phyloP scores from a whole-genome alignment of 2,329 filamentous ascomycete species.

The Pseudogymnoascus sp. region DNA sequence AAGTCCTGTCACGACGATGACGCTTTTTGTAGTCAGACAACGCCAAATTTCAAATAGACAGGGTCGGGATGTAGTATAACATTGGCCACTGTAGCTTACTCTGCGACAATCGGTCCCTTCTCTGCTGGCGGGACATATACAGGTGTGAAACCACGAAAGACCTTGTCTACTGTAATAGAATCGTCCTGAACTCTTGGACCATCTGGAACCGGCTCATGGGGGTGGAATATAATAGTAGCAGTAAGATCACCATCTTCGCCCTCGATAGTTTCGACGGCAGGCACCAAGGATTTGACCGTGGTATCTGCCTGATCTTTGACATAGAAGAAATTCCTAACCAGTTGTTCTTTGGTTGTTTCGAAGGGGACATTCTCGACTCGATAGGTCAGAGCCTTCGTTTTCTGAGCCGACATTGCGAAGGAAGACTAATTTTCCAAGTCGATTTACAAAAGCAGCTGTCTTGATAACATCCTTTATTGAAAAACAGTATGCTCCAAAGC shows the following conservation, averaged over 20 bases:
- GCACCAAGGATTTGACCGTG: conserved; percentile 5
- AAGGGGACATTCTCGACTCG: conserved; percentile 11
- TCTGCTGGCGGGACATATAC: background rate
- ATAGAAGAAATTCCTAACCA: background rate
- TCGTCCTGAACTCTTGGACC: background rate
- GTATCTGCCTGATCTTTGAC: conserved; percentile 8
- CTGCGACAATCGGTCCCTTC: background rate
- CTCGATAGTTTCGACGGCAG: background rate
- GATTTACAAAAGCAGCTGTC: background rate
- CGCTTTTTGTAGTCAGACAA: conserved; percentile 2
- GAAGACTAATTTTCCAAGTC: background rate
- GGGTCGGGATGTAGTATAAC: background rate
- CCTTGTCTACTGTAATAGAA: background rate
- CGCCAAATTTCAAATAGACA: background rate
- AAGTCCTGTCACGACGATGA: conserved; percentile 15
- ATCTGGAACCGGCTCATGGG: background rate
- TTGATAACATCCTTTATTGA: background rate
- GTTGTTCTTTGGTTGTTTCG: conserved; percentile 8
- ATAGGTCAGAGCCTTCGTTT: background rate
- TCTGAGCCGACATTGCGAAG: background rate
- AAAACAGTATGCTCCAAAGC: background rate
- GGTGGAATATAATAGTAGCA: background rate
- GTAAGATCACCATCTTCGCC: conserved; percentile 4
- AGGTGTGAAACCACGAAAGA: background rate
- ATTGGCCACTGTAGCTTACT: background rate